Evolutionary conservation across 192 early-diverging fungal species (phyloP).

Genomic region (Paraglomus occultum): DNA sequence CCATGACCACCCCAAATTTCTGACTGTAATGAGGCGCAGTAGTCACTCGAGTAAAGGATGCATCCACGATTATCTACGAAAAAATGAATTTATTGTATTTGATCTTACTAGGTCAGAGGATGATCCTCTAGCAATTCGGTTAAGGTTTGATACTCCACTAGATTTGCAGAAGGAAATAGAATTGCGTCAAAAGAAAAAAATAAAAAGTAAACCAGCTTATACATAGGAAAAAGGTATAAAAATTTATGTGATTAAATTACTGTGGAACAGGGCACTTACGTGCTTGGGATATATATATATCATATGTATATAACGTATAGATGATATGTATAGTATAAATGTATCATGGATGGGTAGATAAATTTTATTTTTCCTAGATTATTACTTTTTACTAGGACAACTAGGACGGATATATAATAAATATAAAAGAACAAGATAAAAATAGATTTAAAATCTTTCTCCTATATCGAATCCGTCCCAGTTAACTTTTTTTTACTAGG

Average conservation of each 20-base stretch:
- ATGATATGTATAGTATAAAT: conserved; percentile 19
- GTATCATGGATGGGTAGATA: conserved; percentile 24
- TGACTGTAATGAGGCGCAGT: no score
- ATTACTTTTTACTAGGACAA: conserved; percentile 25
- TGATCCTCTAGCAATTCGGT: conserved; percentile 9
- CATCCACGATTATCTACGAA: background rate
- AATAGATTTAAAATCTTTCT: conserved; percentile 27
- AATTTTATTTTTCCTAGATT: conserved; percentile 28
- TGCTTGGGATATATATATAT: no score
- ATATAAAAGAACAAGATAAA: conserved; percentile 31
- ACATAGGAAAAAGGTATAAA: no score
- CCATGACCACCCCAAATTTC: no score
- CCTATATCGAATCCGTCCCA: conserved; percentile 20
- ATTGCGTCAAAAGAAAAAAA: no score
- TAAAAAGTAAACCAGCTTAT: no score
- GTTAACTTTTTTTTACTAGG: conserved; percentile 29
- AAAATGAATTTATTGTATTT: conserved; percentile 8
- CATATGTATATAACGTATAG: conserved; percentile 27
- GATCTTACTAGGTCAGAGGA: conserved; percentile 13
- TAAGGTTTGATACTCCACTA: conserved; percentile 16
- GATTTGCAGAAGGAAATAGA: background rate
- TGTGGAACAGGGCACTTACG: no score
- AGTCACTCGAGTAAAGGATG: background rate
- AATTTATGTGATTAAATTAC: no score
- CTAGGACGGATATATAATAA: conserved; percentile 26